Conservation (phyloP, 345 rosid species). For the Acer saccharum region DNA sequence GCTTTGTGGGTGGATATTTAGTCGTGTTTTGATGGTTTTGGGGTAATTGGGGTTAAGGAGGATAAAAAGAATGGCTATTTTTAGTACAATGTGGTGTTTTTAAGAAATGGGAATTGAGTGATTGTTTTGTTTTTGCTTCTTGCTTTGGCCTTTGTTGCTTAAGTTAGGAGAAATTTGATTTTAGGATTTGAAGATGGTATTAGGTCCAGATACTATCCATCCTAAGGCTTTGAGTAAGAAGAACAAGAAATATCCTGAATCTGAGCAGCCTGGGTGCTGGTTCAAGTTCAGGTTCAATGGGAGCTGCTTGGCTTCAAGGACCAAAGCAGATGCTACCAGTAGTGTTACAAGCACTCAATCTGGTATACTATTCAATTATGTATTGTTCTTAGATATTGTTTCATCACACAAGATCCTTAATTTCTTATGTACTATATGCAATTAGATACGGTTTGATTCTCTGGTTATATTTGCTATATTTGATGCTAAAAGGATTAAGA, state of each 20-base stretch:
- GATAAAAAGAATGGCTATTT: background rate
- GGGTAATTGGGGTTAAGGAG: background rate
- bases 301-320: constrained; percentile 36
- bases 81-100: constrained; percentile 6
- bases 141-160: background rate
- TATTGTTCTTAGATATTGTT: background rate
- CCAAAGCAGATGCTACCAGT: constrained; percentile 35
- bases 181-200: no score
- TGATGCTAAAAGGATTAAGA: background rate
- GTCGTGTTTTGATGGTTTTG: constrained; percentile 10
- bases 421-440: background rate
- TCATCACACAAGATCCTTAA: constrained; percentile 4
- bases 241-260: constrained; percentile 36
- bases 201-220: no score
- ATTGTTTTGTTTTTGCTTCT: constrained; percentile 1
- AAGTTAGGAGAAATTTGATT: no score
- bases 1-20: background rate
- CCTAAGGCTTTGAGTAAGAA: no score
- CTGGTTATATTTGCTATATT: background rate
- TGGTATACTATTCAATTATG: constrained; percentile 25
- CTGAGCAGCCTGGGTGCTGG: constrained; percentile 37
- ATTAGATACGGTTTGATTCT: constrained; percentile 4
- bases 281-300: constrained; percentile 41
- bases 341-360: constrained; percentile 34
- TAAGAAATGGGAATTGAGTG: background rate